Conservation (phyloP, 495 filamentous ascomycete genomes). For the Penicillium angulare region DNA sequence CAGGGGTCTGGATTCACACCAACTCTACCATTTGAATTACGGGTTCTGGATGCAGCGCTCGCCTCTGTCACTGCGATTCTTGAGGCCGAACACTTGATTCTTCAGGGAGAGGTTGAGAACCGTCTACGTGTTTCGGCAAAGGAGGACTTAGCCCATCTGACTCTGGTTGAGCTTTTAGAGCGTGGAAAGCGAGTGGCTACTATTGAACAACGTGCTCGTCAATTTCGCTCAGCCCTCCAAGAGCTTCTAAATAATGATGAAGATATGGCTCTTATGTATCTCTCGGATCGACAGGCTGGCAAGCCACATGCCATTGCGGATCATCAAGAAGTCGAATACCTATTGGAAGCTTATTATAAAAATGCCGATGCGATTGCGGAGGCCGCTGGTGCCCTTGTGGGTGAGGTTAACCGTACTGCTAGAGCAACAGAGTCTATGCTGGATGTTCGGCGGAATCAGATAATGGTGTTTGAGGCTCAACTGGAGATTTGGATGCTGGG, state of each 20-base stretch:
- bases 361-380: constrained; percentile 28
- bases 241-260: constrained; percentile 31
- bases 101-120: constrained; percentile 13
- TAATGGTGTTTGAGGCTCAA: constrained; percentile 34
- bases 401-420: constrained; percentile 24
- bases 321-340: constrained; percentile 37
- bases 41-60: constrained; percentile 78
- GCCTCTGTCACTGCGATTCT: constrained; percentile 53
- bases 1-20: constrained; percentile 37
- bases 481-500: constrained; percentile 34
- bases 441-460: constrained; percentile 35
- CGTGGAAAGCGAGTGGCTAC: constrained; percentile 20
- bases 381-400: constrained; percentile 20
- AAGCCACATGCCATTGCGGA: constrained; percentile 24
- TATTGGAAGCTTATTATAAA: constrained; percentile 36
- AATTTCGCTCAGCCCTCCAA: constrained; percentile 25
- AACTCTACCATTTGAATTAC: constrained; percentile 66
- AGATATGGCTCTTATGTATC: constrained; percentile 44
- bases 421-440: constrained; percentile 25
- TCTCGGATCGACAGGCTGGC: constrained; percentile 35
- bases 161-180: constrained; percentile 19
- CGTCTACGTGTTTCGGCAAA: constrained; percentile 19
- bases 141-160: constrained; percentile 19
- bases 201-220: constrained; percentile 29
- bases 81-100: constrained; percentile 28